Conservation (phyloP, 2,329 filamentous ascomycete genomes). For the Moelleriella libera region DNA sequence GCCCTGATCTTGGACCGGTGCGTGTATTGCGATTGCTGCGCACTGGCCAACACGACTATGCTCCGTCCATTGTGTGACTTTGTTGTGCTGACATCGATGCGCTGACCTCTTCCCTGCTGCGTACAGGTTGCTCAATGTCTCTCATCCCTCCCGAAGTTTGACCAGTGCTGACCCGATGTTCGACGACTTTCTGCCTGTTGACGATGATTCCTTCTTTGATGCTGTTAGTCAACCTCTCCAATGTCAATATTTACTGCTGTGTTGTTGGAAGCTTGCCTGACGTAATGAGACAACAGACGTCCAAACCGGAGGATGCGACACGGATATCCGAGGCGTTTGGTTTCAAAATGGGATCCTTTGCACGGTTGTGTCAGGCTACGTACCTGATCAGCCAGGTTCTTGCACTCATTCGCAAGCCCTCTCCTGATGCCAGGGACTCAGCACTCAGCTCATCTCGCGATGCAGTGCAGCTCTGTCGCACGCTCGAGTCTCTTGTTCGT, state of each 20-base stretch:
- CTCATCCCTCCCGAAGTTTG: not conserved
- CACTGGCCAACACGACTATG: not conserved
- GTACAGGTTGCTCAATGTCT: slow-evolving; percentile 1
- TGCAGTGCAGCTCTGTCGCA: slow-evolving; percentile 1
- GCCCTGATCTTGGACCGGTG: slow-evolving; percentile 2
- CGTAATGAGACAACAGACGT: not conserved
- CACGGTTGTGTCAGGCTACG: slow-evolving; percentile 2
- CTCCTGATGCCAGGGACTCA: not conserved
- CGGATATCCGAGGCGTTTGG: slow-evolving; percentile 1
- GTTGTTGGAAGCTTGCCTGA: not conserved
- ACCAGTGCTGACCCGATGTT: slow-evolving; percentile 3
- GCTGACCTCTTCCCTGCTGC: not conserved
- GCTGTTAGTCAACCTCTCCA: not conserved
- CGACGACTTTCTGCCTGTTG: slow-evolving; percentile 3
- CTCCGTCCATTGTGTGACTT: too few relatives aligned
- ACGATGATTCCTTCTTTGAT: slow-evolving; percentile 2
- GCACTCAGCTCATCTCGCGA: not conserved
- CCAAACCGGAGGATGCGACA: slow-evolving; percentile 1
- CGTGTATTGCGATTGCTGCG: not conserved
- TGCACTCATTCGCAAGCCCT: not conserved
- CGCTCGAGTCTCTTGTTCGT: slow-evolving; percentile 1
- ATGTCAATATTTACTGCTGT: not conserved
- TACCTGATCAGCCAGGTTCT: slow-evolving; percentile 3
- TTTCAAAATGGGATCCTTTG: slow-evolving; percentile 1
- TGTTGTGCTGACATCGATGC: not conserved